Base-by-base conservation (phyloP, 108 stramenopile genomes). In the Pseudonitzschia multiseries region DNA sequence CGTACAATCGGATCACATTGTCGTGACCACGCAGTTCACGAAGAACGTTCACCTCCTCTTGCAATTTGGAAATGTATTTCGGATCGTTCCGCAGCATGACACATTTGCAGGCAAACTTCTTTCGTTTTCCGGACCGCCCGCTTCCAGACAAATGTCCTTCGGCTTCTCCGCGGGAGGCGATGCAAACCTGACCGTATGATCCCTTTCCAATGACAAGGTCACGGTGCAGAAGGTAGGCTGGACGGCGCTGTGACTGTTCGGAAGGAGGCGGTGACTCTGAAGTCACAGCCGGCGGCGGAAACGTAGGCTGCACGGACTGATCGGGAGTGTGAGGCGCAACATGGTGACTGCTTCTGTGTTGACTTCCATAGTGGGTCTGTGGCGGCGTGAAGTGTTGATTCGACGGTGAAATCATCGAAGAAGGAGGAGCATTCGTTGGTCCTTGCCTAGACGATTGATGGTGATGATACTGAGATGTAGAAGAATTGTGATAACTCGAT, bases 31-130 rank as follows among this genome's bases (percentile, higher is more conserved):
- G 83, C 43, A 94, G 77, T 74, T 94, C 93, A 21, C 93, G 78
- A 48, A 94, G 70, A 13, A 94, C 93, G 78, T 95, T 95, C 17
- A 96, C 95, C 73, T 96, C 95, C 79, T 96, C 95, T 65, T 96
- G 95, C 26, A 96, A 67, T 71, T 96, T 96, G 75, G 92, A 87
- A 78, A 96, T 93, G 85, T 96, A 96, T 75, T 93, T 96, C 40
- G 95, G 91, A 73, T 96, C 95, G 66, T 88, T 92, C 50, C 91
- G 78, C 22, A 96, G 79, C 79, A 91, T 84, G 81, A 96, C 95
- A 65, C 92, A 96, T 73, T 96, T 96, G 78, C 95, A 93, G 6
- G 95, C 92, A 77, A 96, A 96, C 76, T 96, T 96, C 68, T 93
- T 93, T 28, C 92, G 78, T 69, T 96, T 96, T 20, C 90, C 90